Conservation (phyloP, 2,329 filamentous ascomycete genomes). For the Penicillium olsonii region DNA sequence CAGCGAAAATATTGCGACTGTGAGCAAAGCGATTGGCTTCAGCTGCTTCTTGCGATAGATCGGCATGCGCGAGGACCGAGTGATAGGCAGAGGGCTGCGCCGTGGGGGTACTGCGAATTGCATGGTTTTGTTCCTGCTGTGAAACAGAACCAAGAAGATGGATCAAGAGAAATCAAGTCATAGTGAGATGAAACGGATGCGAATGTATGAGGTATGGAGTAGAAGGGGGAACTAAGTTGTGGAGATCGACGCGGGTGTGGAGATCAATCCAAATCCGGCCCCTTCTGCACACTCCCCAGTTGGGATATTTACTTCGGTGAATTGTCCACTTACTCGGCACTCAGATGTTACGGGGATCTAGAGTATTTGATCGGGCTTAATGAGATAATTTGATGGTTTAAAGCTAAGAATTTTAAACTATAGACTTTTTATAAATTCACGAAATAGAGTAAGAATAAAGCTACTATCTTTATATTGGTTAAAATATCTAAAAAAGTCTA, state of each 20-base stretch:
- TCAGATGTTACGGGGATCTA: no score
- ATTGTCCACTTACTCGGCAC: no score
- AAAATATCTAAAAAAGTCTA: no score
- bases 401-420: no score
- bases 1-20: constrained; percentile 57
- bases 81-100: constrained; percentile 74
- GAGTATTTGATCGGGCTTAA: no score
- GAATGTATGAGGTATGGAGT: not conserved
- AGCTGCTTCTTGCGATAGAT: constrained; percentile 61
- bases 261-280: constrained; percentile 11
- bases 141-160: constrained; percentile 14
- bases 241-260: constrained; percentile 8
- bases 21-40: constrained; percentile 59
- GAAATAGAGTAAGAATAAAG: no score
- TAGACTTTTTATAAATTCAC: no score
- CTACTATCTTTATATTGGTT: no score
- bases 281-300: constrained; percentile 7
- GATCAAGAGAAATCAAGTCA: constrained; percentile 8
- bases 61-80: constrained; percentile 45
- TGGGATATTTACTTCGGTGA: no score
- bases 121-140: constrained; percentile 54
- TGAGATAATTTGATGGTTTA: no score
- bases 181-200: not conserved
- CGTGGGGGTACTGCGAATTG: constrained; percentile 88
- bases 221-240: constrained; percentile 1